Evolutionary conservation across 805 yeast species (phyloP).

Genomic region (Yarrowia hollandica): DNA sequence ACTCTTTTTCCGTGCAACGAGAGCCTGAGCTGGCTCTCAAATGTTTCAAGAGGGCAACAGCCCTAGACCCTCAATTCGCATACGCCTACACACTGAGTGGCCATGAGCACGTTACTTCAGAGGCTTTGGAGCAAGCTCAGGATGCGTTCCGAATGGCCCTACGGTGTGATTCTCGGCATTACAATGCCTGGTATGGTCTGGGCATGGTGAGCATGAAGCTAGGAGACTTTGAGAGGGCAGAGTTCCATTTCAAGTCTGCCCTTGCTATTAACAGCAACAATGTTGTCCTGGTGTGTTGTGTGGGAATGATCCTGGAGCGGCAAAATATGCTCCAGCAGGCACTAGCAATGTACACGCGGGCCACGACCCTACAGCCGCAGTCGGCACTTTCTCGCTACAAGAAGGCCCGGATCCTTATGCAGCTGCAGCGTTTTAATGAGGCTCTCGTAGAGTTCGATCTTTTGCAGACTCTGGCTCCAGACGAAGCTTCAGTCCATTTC

Average conservation of each 20-base stretch:
- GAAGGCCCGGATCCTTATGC: conserved; percentile 76
- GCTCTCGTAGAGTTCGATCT: conserved; percentile 76
- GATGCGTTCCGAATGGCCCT: conserved; percentile 80
- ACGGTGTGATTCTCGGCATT: conserved; percentile 74
- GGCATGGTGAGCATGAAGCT: conserved; percentile 90
- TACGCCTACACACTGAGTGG: conserved; percentile 94
- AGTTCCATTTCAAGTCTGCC: conserved; percentile 83
- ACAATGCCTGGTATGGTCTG: conserved; percentile 92
- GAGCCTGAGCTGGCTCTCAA: conserved; percentile 89
- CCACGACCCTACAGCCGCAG: conserved; percentile 78
- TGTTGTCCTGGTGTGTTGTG: conserved; percentile 84
- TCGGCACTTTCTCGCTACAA: conserved; percentile 86
- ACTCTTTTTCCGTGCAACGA: conserved; percentile 74
- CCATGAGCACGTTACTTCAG: conserved; percentile 84
- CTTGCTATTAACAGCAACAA: conserved; percentile 86
- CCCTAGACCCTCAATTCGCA: conserved; percentile 65
- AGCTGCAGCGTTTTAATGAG: conserved; percentile 66
- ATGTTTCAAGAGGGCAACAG: conserved; percentile 78
- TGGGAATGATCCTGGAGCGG: conserved; percentile 89
- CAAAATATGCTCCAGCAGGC: conserved; percentile 69
- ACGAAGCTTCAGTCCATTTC: conserved; percentile 92
- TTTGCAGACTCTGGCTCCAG: conserved; percentile 78
- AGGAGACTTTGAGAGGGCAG: conserved; percentile 82
- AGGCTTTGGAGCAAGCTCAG: conserved; percentile 85
- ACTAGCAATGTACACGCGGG: conserved; percentile 75